A percentile compares a stretch with the other conserved stretches of the same genome.
Evolutionary conservation across 2,329 filamentous ascomycete genomes (phyloP).

Genomic region (Penicillium sp.): DNA sequence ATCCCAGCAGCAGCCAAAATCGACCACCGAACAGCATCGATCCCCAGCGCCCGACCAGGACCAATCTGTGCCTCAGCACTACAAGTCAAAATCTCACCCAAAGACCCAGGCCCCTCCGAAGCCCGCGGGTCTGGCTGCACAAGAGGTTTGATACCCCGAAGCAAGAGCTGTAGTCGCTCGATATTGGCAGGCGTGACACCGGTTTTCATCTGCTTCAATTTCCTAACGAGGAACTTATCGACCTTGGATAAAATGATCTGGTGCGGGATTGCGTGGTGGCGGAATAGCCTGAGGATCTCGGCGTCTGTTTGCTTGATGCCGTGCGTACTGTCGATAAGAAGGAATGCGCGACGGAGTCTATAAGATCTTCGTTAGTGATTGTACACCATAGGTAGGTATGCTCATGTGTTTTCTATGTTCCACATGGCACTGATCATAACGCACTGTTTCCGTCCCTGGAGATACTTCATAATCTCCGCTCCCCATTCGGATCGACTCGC

Average conservation of each 20-base stretch:
- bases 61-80: conserved; percentile 52
- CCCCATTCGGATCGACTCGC: conserved; percentile 64
- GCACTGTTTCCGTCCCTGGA: conserved; percentile 60
- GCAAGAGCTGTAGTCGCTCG: conserved; percentile 38
- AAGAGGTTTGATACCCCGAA: conserved; percentile 39
- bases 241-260: conserved; percentile 67
- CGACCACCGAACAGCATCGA: conserved; percentile 63
- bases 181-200: conserved; percentile 29
- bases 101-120: conserved; percentile 39
- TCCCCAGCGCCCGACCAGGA: conserved; percentile 53
- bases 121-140: conserved; percentile 46
- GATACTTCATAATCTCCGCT: conserved; percentile 65
- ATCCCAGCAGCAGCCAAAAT: conserved; percentile 62
- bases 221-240: conserved; percentile 54
- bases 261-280: conserved; percentile 57
- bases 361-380: not conserved
- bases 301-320: conserved; percentile 62
- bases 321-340: conserved; percentile 63
- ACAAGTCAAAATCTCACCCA: conserved; percentile 61
- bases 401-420: not conserved
- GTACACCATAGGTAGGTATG: not conserved
- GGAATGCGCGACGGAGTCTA: conserved; percentile 59
- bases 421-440: conserved; percentile 15
- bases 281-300: conserved; percentile 56
- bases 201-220: conserved; percentile 30